phyloP scores from a whole-genome alignment of 2,329 filamentous ascomycete genomes.

The Fusarium sp. region DNA sequence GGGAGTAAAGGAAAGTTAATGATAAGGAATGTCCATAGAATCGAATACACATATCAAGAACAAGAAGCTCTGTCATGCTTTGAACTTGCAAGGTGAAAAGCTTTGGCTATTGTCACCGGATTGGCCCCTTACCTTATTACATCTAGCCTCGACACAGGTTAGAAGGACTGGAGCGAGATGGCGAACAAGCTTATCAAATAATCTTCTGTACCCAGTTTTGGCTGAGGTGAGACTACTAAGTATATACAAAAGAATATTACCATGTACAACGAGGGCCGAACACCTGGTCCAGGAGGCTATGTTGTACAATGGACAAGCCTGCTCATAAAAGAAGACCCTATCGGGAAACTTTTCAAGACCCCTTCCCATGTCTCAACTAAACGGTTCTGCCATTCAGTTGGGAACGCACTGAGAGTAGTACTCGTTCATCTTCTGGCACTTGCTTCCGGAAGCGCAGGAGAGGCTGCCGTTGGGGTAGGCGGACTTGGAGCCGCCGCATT shows the following conservation, averaged over 20 bases:
- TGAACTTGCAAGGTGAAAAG: neutral
- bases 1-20: conserved; percentile 7
- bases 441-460: conserved; percentile 37
- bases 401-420: conserved; percentile 44
- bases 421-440: conserved; percentile 41
- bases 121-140: too few species aligned
- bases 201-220: conserved; percentile 18
- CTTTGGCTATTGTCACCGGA: conserved; percentile 10
- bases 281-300: conserved; percentile 25
- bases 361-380: neutral
- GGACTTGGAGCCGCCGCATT: conserved; percentile 41
- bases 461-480: conserved; percentile 39
- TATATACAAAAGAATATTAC: conserved; percentile 40
- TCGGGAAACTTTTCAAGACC: neutral
- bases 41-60: neutral
- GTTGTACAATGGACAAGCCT: conserved; percentile 25
- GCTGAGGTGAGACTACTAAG: conserved; percentile 23
- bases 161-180: neutral
- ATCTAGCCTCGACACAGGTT: conserved; percentile 5
- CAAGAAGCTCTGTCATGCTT: neutral
- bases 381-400: conserved; percentile 35
- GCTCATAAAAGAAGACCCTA: conserved; percentile 10
- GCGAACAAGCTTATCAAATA: conserved; percentile 27
- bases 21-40: conserved; percentile 1
- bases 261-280: conserved; percentile 35